A percentile compares a stretch with the other conserved stretches of the same genome.
phyloP scores from a whole-genome alignment of 768 basidiomycete genomes.

The Lanmaoa rubissima region DNA sequence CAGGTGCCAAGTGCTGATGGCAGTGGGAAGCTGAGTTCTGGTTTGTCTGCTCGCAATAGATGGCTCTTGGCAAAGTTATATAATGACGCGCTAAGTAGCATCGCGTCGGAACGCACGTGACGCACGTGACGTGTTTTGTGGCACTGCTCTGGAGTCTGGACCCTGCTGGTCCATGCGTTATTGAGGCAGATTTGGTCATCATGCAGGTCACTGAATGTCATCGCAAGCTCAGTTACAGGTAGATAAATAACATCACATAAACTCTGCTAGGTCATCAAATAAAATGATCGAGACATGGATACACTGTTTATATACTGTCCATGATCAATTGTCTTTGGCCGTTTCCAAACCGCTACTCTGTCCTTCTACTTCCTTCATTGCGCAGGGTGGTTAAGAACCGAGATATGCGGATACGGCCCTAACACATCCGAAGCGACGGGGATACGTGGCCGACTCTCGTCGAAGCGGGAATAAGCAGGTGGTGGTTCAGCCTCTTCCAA shows the following conservation, averaged over 20 bases:
- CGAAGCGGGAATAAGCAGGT: slow-evolving; percentile 28
- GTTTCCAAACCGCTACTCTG: background rate
- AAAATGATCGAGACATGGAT: background rate
- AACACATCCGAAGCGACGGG: slow-evolving; percentile 12
- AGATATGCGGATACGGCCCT: slow-evolving; percentile 24
- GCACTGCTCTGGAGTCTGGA: no score
- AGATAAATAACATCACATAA: background rate
- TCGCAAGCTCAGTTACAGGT: background rate
- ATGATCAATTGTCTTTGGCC: background rate
- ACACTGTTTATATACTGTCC: background rate
- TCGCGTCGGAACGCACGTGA: slow-evolving; percentile 19
- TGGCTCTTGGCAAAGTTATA: background rate
- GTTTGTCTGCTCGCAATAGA: background rate
- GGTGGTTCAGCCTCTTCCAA: slow-evolving; percentile 6
- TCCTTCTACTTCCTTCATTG: background rate
- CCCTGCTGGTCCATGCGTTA: no score
- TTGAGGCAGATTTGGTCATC: no score
- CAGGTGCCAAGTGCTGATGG: background rate
- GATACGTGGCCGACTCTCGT: slow-evolving; percentile 12
- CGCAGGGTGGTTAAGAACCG: background rate
- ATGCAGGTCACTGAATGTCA: no score
- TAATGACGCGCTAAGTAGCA: background rate
- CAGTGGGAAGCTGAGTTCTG: background rate
- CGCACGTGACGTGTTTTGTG: slow-evolving; percentile 3
- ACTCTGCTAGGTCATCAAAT: background rate